A percentile compares a stretch with the other conserved stretches of the same genome.
These are phyloP conservation scores for Sutorius australiensis DNA, from an alignment of 768 basidiomycete genomes.

Conservation along the genomic window DNA sequence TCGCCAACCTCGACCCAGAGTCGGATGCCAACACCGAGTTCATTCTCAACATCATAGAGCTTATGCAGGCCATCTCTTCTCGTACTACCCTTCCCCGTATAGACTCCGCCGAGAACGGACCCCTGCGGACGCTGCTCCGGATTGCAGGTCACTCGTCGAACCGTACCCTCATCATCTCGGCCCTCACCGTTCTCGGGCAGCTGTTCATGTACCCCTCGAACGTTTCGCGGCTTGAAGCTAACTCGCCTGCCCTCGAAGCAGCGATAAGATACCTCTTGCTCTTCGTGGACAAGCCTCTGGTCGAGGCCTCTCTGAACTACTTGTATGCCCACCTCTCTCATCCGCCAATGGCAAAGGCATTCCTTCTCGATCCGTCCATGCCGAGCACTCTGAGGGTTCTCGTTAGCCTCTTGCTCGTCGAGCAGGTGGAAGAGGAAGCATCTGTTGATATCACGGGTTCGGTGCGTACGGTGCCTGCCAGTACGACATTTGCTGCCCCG, in stretches of 20 bases:
- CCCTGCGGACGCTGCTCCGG: conserved; percentile 53
- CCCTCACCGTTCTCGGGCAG: conserved; percentile 56
- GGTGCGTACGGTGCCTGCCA: conserved; percentile 56
- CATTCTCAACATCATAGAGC: conserved; percentile 64
- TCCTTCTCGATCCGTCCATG: conserved; percentile 69
- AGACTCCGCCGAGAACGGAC: conserved; percentile 41
- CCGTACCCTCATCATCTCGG: conserved; percentile 69
- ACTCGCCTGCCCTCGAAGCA: conserved; percentile 58
- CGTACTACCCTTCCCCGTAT: conserved; percentile 37
- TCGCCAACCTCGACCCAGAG: conserved; percentile 57
- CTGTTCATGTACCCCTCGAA: conserved; percentile 64
- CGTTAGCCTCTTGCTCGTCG: conserved; percentile 60
- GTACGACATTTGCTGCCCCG: conserved; percentile 42
- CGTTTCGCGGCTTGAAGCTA: conserved; percentile 45
- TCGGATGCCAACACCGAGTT: conserved; percentile 72
- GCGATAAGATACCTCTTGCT: conserved; percentile 73
- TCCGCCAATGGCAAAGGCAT: conserved; percentile 71
- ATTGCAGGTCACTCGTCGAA: conserved; percentile 61
- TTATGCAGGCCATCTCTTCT: conserved; percentile 60
- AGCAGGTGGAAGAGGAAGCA: conserved; percentile 69
- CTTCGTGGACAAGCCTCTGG: conserved; percentile 61
- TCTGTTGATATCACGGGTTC: conserved; percentile 59
- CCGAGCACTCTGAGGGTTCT: conserved; percentile 65
- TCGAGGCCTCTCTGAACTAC: conserved; percentile 71
- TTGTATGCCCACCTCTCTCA: conserved; percentile 73